Percentiles rank a stretch among this genome's conserved stretches.
These are phyloP conservation scores for Friedmanniomyces simplex DNA, from an alignment of 495 filamentous ascomycete genomes.

Conservation along the genomic window DNA sequence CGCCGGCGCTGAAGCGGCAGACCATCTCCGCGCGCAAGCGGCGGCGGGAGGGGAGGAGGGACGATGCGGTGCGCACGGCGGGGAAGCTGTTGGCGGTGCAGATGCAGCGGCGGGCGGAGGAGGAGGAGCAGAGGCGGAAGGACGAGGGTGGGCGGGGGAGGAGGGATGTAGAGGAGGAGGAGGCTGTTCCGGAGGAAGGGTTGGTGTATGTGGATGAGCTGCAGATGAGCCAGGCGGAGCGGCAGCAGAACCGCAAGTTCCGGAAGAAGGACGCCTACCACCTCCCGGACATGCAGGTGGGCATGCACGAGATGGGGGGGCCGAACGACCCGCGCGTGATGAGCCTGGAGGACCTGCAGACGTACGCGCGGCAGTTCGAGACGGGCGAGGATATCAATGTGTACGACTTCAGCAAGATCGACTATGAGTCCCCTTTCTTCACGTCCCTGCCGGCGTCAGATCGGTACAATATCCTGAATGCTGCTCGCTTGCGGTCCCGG, in stretches of 20 bases:
- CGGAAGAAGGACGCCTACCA: conserved; percentile 90
- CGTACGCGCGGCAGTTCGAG: conserved; percentile 85
- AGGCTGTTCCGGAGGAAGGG: conserved; percentile 57
- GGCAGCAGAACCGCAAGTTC: conserved; percentile 64
- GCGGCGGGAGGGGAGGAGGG: conserved; percentile 74
- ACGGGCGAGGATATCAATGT: conserved; percentile 90
- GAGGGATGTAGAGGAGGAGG: conserved; percentile 26
- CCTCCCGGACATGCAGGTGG: conserved; percentile 68
- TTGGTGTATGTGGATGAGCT: conserved; percentile 83
- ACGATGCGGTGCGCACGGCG: conserved; percentile 86
- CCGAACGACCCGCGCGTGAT: conserved; percentile 90
- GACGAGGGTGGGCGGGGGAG: conserved; percentile 33
- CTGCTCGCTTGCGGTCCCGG: conserved; percentile 73
- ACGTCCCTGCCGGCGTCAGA: conserved; percentile 77
- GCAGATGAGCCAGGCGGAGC: conserved; percentile 68
- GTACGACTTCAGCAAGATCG: conserved; percentile 98
- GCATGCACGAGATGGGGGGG: conserved; percentile 72
- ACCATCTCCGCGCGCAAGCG: conserved; percentile 71
- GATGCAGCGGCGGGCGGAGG: conserved; percentile 79
- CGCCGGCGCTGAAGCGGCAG: conserved; percentile 80
- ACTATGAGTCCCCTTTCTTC: conserved; percentile 92
- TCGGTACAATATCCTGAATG: conserved; percentile 94
- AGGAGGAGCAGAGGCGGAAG: conserved; percentile 59
- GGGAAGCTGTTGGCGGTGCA: conserved; percentile 84
- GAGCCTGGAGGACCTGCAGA: conserved; percentile 83